phyloP scores from a whole-genome alignment of 2,329 filamentous ascomycete species.

The Ophioceras dolichostomum region DNA sequence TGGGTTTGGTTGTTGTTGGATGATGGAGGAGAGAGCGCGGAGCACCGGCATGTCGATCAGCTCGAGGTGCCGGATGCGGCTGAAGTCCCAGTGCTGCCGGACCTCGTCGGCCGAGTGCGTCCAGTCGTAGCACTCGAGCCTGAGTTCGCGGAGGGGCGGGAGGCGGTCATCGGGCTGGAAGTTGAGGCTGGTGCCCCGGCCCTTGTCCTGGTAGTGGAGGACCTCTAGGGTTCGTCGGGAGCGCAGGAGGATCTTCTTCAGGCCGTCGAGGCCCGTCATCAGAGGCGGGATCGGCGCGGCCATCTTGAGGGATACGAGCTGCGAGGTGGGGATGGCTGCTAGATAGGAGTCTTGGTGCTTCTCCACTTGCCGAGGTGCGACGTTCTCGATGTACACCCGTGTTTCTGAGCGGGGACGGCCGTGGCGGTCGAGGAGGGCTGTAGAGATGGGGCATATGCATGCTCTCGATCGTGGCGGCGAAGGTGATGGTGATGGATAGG shows the following conservation, averaged over 20 bases:
- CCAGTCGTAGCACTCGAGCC: conserved; percentile 36
- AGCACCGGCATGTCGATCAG: conserved; percentile 30
- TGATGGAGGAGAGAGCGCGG: conserved; percentile 30
- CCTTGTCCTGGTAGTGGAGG: conserved; percentile 30
- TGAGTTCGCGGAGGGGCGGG: conserved; percentile 27
- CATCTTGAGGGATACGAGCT: conserved; percentile 27
- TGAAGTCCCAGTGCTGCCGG: conserved; percentile 31
- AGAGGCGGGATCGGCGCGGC: conserved; percentile 25
- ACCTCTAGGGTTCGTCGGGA: conserved; percentile 19
- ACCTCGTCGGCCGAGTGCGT: conserved; percentile 25
- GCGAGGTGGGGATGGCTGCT: conserved; percentile 23
- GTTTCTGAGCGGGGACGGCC: conserved; percentile 1
- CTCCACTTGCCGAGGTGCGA: conserved; percentile 9
- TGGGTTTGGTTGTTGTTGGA: no score
- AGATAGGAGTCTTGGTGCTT: conserved; percentile 22
- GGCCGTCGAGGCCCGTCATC: conserved; percentile 23
- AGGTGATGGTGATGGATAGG: no score
- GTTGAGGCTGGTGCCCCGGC: conserved; percentile 30
- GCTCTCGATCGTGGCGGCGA: no score
- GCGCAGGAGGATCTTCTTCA: conserved; percentile 29
- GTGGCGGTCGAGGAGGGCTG: neutral
- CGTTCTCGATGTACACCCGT: conserved; percentile 1
- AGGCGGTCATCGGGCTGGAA: conserved; percentile 27
- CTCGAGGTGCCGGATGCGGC: conserved; percentile 24
- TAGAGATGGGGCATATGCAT: neutral